phyloP scores from a whole-genome alignment of 805 yeast genomes.

The Nakazawaea anatomiae region DNA sequence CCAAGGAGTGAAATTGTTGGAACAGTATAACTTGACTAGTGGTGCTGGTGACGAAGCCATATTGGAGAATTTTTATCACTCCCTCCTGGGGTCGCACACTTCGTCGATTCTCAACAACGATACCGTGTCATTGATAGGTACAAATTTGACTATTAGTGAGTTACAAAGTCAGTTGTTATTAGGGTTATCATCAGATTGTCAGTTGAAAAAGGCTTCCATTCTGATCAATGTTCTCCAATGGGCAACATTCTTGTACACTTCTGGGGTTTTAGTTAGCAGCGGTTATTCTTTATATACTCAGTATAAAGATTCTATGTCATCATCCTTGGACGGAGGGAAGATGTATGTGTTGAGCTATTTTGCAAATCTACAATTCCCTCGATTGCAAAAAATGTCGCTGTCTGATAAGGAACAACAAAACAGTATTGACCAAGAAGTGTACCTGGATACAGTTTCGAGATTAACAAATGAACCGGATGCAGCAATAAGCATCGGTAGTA shows the following conservation, averaged over 20 bases:
- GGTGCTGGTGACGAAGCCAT: background rate
- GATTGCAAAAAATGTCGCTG: background rate
- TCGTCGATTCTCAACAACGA: background rate
- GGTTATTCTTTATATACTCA: background rate
- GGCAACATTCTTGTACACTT: background rate
- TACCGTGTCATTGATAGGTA: background rate
- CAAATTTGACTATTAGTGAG: background rate
- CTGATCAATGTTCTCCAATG: background rate
- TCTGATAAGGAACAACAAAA: background rate
- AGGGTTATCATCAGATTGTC: constrained; percentile 1
- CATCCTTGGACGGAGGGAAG: background rate
- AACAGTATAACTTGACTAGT: background rate
- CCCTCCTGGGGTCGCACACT: too few relatives aligned
- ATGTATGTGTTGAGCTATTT: background rate
- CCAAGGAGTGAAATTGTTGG: background rate
- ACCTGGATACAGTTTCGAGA: too few relatives aligned
- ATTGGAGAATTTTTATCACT: background rate
- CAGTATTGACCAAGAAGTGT: too few relatives aligned
- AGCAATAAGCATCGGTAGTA: too few relatives aligned
- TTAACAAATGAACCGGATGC: too few relatives aligned
- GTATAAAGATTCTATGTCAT: background rate
- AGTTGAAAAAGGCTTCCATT: constrained; percentile 4
- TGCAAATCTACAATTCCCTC: background rate
- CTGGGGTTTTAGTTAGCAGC: background rate
- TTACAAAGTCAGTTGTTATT: background rate